Evolutionary conservation across 2,329 filamentous ascomycete genomes (phyloP).

Genomic region (Fusarium nygamai): DNA sequence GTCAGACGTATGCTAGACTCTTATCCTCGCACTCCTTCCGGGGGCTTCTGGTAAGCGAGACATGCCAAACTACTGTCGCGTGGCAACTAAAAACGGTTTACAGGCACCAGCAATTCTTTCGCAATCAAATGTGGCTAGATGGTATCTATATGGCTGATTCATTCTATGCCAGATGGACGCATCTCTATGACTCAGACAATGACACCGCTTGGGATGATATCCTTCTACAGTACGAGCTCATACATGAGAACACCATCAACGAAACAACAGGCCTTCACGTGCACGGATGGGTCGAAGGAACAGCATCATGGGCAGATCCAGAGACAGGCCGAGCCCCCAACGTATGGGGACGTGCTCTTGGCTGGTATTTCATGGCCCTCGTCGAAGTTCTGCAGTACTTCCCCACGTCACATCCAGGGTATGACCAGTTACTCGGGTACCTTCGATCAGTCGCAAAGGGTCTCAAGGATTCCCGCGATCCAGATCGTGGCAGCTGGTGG

Average conservation of each 20-base stretch:
- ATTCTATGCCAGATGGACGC: constrained; percentile 53
- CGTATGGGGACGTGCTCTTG: constrained; percentile 61
- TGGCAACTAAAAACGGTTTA: fast-evolving
- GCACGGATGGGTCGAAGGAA: constrained; percentile 61
- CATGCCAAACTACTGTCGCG: fast-evolving
- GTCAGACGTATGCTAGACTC: constrained; percentile 56
- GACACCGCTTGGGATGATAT: constrained; percentile 55
- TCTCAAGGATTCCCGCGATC: constrained; percentile 53
- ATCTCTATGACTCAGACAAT: constrained; percentile 47
- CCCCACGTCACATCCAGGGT: constrained; percentile 46
- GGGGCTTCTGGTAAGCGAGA: constrained; percentile 58
- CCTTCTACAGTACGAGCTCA: constrained; percentile 54
- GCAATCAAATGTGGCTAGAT: constrained; percentile 66
- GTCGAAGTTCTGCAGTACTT: constrained; percentile 59
- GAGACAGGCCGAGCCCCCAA: constrained; percentile 58
- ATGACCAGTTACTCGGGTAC: constrained; percentile 48
- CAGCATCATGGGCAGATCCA: constrained; percentile 59
- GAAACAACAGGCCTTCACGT: constrained; percentile 54
- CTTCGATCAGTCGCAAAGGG: constrained; percentile 52
- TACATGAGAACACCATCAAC: constrained; percentile 54
- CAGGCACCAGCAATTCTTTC: constrained; percentile 51
- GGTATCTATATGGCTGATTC: constrained; percentile 60
- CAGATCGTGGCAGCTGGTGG: constrained; percentile 62
- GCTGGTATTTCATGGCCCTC: constrained; percentile 62
- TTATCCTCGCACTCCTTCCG: constrained; percentile 58